phyloP scores from a whole-genome alignment of 164 flowering plant genomes.

The Chimonanthus salicifolius region DNA sequence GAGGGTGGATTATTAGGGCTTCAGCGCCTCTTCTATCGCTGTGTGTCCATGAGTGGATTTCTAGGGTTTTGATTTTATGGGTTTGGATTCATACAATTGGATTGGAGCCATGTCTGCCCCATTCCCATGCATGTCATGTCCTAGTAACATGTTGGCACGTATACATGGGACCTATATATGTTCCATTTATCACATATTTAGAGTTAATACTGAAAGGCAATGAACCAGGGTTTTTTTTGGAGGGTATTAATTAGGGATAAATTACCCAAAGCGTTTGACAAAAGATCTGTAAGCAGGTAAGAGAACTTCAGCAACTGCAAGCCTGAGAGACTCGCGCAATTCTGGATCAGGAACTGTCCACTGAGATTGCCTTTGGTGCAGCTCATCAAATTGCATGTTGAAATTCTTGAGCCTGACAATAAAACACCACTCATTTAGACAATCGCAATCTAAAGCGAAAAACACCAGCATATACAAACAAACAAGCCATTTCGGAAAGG shows the following conservation, averaged over 20 bases:
- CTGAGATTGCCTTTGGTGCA: slow-evolving; percentile 91
- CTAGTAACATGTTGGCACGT: too few relatives aligned
- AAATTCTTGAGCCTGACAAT: slow-evolving; percentile 62
- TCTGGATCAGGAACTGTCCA: slow-evolving; percentile 98
- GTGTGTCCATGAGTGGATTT: too few relatives aligned
- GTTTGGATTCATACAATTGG: too few relatives aligned
- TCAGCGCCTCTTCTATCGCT: too few relatives aligned
- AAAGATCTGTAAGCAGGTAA: slow-evolving; percentile 95
- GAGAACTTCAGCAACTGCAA: slow-evolving; percentile 93
- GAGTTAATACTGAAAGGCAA: too few relatives aligned
- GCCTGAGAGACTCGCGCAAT: slow-evolving; percentile 83
- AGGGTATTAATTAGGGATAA: neutral
- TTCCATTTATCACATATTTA: too few relatives aligned
- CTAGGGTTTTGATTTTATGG: too few relatives aligned
- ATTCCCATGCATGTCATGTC: too few relatives aligned
- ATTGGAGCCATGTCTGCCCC: too few relatives aligned
- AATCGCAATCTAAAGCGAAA: neutral
- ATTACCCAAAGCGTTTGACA: slow-evolving; percentile 76
- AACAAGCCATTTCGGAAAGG: neutral
- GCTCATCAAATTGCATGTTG: slow-evolving; percentile 83
- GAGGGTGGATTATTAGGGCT: too few relatives aligned
- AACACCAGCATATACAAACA: neutral
- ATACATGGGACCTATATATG: too few relatives aligned
- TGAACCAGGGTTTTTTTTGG: too few relatives aligned
- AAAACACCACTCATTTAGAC: neutral